Evolutionary conservation across 2,329 filamentous ascomycete species (phyloP), one percentile per base, ranked within the genome.

Genomic region (Xylaria sp.): DNA sequence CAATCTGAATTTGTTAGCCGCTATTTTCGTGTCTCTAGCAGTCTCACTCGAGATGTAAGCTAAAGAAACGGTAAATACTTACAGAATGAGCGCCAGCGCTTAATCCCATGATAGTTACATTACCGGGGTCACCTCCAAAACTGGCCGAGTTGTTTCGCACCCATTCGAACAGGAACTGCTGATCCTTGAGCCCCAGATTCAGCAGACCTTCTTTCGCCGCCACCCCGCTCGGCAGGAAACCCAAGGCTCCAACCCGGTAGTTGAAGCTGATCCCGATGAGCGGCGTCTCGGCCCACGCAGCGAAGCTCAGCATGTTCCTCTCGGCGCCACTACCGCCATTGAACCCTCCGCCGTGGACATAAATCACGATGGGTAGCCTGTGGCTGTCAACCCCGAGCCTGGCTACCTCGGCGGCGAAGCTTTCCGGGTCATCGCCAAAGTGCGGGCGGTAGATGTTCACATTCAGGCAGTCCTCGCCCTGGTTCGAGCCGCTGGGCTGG

Each of bases 141-240:
- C 69, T 72, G 5, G 68, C 77, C 49, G 86, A 81, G 67, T 87
- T 87, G 21, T 78, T 73, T 57, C 76, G 74, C 21, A 88, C 78
- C 86, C 86, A 89, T 51, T 76, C 70, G 19, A 89, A 72, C 11
- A 83, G 74, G 13, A 79, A 63, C 54, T 79, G 76, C 69, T 89
- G 85, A 64, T 89, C 87, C 59, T 78, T 76, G 55, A 89, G 71
- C 1, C 88, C 88, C 18, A 87, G 69, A 62, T 91, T 91, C 48
- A 87, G 72, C 38, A 82, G 61, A 0, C 83, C 85, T 47, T 78
- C 78, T 29, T 77, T 77, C 13, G 77, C 74, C 24, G 82, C 77
- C 50, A 82, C 62, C 8, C 69, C 69, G n/a, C 79, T 85, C 8
- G 83, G 79, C 22, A 90, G 70, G 70, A 93, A 91, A 0, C 90